Evolutionary conservation across 1,284 basidiomycete species (phyloP).

Genomic region (Puccinia novopanici): DNA sequence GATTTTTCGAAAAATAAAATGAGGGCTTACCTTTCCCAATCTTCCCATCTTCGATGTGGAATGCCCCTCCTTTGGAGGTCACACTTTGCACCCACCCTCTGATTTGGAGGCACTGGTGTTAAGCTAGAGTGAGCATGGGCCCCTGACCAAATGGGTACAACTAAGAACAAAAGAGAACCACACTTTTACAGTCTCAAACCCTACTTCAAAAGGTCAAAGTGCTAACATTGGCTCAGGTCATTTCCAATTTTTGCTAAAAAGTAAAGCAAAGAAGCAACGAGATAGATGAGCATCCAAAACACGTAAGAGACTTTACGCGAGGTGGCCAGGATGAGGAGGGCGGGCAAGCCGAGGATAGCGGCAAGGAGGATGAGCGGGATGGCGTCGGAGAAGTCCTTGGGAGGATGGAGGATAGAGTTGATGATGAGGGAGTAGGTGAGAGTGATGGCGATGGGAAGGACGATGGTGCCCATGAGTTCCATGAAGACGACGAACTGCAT

Average conservation of each 20-base stretch:
- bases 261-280: slow-evolving; percentile 91
- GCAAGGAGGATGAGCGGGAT: slow-evolving; percentile 89
- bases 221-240: too few relatives aligned
- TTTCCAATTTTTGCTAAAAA: too few relatives aligned
- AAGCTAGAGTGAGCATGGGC: too few relatives aligned
- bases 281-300: slow-evolving; percentile 95
- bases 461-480: slow-evolving; percentile 94
- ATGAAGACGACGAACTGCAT: slow-evolving; percentile 89
- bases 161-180: slow-evolving; percentile 10
- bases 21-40: slow-evolving; percentile 74
- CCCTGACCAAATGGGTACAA: slow-evolving; percentile 99
- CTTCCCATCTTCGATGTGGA: slow-evolving; percentile 93
- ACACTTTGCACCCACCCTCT: too few relatives aligned
- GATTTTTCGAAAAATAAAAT: not conserved
- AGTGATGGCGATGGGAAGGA: slow-evolving; percentile 88
- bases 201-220: not conserved
- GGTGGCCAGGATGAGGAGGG: slow-evolving; percentile 86
- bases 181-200: not conserved
- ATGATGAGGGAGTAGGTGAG: slow-evolving; percentile 87
- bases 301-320: slow-evolving; percentile 93
- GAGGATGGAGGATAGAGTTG: slow-evolving; percentile 73
- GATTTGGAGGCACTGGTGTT: too few relatives aligned
- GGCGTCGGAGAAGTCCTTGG: slow-evolving; percentile 81
- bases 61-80: too few relatives aligned
- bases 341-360: slow-evolving; percentile 89